These are phyloP conservation scores for Lactifluus rugatus DNA, from an alignment of 768 basidiomycete species.

Conservation along the genomic window DNA sequence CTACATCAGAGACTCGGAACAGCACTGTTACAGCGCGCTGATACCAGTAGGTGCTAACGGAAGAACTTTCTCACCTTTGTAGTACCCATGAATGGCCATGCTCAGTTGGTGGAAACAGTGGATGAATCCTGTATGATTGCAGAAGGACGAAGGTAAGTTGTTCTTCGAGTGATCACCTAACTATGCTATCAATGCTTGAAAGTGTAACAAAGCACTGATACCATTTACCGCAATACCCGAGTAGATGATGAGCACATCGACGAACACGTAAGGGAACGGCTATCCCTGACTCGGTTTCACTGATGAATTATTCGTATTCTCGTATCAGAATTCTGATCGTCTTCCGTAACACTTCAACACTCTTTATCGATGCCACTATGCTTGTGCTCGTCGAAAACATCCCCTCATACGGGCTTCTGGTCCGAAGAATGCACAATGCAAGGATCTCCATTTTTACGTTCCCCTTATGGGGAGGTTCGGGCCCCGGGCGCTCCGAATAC, in stretches of 20 bases:
- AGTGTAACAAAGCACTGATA: too few relatives aligned
- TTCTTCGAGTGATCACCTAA: too few relatives aligned
- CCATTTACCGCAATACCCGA: too few relatives aligned
- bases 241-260: not conserved
- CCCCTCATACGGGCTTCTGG: not conserved
- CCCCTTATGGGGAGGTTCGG: not conserved
- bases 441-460: not conserved
- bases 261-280: not conserved
- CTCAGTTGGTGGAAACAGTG: too few relatives aligned
- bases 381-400: not conserved
- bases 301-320: not conserved
- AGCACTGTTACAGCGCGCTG: too few relatives aligned
- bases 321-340: too few relatives aligned
- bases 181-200: too few relatives aligned
- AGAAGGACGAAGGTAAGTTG: too few relatives aligned
- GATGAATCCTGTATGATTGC: too few relatives aligned
- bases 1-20: not conserved
- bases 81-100: too few relatives aligned
- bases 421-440: not conserved
- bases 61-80: not conserved
- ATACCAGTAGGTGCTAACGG: not conserved
- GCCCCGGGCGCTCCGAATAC: not conserved
- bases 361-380: not conserved
- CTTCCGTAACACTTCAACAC: not conserved
- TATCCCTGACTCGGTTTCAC: not conserved